Percentiles rank a stretch among this genome's conserved stretches.
Conservation (phyloP, 2,329 filamentous ascomycete species). For the Madurella mycetomatis region DNA sequence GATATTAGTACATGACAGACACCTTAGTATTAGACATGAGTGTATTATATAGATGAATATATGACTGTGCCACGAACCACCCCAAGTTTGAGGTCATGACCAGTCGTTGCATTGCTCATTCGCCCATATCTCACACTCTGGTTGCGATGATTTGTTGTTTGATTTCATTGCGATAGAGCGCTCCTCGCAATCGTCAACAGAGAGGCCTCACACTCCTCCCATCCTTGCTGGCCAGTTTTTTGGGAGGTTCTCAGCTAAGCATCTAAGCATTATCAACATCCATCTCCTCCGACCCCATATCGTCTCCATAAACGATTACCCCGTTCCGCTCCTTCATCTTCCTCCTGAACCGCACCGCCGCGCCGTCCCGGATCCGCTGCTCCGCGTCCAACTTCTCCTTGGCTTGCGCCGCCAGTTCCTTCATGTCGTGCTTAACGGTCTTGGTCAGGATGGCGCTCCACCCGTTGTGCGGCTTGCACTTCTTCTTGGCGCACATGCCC, state of each 20-base stretch:
- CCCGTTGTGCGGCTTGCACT: slow-evolving; percentile 54
- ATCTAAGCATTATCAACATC: background rate
- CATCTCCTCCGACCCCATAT: slow-evolving; percentile 4
- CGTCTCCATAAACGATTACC: slow-evolving; percentile 26
- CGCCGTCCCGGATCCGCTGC: slow-evolving; percentile 47
- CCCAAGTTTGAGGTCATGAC: no score
- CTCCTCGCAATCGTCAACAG: no score
- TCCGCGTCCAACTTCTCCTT: slow-evolving; percentile 50
- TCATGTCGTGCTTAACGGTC: slow-evolving; percentile 50
- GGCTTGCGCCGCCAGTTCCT: slow-evolving; percentile 50
- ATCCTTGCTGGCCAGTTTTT: no score
- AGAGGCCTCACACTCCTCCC: no score
- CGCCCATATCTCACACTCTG: no score
- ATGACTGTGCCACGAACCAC: background rate
- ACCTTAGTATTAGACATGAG: background rate
- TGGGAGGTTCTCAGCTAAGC: no score
- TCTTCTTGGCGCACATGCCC: slow-evolving; percentile 54
- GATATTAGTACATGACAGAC: background rate
- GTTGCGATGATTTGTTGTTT: no score
- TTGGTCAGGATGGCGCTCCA: slow-evolving; percentile 53
- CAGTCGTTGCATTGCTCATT: no score
- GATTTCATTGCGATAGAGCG: no score
- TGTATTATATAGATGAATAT: slow-evolving; percentile 7
- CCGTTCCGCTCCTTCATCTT: slow-evolving; percentile 45
- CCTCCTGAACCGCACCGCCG: slow-evolving; percentile 46